Percentiles rank a stretch among this genome's conserved stretches.
These are phyloP conservation scores for Fusarium oxysporum DNA, from an alignment of 2,329 filamentous ascomycete species.

Conservation along the genomic window DNA sequence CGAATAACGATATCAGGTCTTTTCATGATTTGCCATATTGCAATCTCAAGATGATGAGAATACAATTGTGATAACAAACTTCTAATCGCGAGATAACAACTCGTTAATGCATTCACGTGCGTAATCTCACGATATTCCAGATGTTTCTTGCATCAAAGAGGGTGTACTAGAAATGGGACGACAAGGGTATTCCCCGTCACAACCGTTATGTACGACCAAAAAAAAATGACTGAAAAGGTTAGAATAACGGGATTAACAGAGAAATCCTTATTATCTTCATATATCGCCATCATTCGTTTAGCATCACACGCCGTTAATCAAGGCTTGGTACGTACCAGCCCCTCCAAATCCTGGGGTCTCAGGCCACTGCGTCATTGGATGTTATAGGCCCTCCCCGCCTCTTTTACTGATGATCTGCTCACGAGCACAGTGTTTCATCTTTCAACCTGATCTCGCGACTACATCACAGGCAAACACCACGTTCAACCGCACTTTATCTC, in stretches of 20 bases:
- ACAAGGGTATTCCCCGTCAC: constrained; percentile 21
- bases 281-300: neutral
- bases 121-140: neutral
- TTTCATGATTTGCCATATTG: no score
- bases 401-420: constrained; percentile 36
- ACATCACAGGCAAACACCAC: constrained; percentile 36
- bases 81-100: neutral
- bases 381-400: constrained; percentile 32
- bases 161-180: constrained; percentile 6
- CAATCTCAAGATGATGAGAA: neutral
- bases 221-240: neutral
- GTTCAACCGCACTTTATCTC: neutral
- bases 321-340: constrained; percentile 31
- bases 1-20: neutral
- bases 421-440: constrained; percentile 37
- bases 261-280: neutral
- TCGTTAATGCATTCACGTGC: neutral
- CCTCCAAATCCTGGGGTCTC: constrained; percentile 32
- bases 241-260: neutral
- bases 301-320: neutral
- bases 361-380: constrained; percentile 43
- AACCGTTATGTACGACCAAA: constrained; percentile 5
- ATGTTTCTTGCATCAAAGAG: constrained; percentile 1
- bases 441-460: constrained; percentile 35
- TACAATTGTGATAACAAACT: no score